Evolutionary conservation across 2,329 filamentous ascomycete genomes (phyloP).

Genomic region (Alternaria brassicicola): DNA sequence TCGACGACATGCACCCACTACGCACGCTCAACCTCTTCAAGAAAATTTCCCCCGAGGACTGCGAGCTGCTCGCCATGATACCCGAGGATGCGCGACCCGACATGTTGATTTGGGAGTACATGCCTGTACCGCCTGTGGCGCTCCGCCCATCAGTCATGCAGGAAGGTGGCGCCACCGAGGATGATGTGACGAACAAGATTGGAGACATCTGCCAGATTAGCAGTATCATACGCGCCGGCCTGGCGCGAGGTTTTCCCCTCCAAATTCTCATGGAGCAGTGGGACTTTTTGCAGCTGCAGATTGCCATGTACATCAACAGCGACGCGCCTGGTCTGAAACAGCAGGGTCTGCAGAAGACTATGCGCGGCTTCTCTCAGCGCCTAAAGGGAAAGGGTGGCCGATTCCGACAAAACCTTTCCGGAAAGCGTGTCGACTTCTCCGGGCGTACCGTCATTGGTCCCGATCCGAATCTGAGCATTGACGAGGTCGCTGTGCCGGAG

Average conservation of each 20-base stretch:
- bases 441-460: slow-evolving; percentile 97
- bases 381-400: slow-evolving; percentile 97
- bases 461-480: slow-evolving; percentile 90
- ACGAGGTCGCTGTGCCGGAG: slow-evolving; percentile 89
- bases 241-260: slow-evolving; percentile 82
- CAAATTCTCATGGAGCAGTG: slow-evolving; percentile 96
- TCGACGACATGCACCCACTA: slow-evolving; percentile 92
- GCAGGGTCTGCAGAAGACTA: slow-evolving; percentile 83
- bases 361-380: slow-evolving; percentile 91
- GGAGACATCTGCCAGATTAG: slow-evolving; percentile 95
- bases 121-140: slow-evolving; percentile 91
- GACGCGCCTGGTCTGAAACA: slow-evolving; percentile 93
- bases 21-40: slow-evolving; percentile 91
- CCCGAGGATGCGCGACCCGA: slow-evolving; percentile 87
- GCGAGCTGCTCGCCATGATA: slow-evolving; percentile 88
- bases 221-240: slow-evolving; percentile 79
- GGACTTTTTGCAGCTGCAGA: slow-evolving; percentile 94
- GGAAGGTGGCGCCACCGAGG: slow-evolving; percentile 91
- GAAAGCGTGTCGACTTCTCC: slow-evolving; percentile 98
- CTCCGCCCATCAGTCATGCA: slow-evolving; percentile 94
- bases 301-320: slow-evolving; percentile 98
- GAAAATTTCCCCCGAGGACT: slow-evolving; percentile 81
- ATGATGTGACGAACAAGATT: slow-evolving; percentile 96
- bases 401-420: slow-evolving; percentile 94
- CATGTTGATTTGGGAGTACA: slow-evolving; percentile 96